Evolutionary conservation across 2,329 filamentous ascomycete genomes (phyloP).

Genomic region (Aureobasidium uvarum): DNA sequence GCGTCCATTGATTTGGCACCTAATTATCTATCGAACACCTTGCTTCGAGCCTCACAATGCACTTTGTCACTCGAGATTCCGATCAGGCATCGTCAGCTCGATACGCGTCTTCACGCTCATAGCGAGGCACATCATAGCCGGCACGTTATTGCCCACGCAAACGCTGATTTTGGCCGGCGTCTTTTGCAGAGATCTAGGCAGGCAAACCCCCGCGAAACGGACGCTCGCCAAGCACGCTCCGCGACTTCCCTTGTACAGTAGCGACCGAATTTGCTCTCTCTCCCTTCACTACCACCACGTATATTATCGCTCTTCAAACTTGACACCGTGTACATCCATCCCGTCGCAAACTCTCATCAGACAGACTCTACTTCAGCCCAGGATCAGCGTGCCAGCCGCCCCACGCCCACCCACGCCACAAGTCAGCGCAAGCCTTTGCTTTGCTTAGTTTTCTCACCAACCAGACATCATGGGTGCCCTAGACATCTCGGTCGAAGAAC

Average conservation of each 20-base stretch:
- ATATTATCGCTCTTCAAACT: background rate
- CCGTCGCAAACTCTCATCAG: background rate
- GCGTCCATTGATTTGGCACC: background rate
- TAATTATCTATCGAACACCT: background rate
- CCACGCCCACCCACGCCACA: background rate
- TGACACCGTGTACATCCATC: background rate
- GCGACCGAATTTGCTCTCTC: background rate
- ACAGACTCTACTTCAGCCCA: background rate
- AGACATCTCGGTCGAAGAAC: conserved; percentile 65
- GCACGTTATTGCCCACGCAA: background rate
- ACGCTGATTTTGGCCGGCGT: background rate
- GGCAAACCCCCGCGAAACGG: background rate
- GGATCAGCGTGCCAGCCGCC: background rate
- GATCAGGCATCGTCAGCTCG: background rate
- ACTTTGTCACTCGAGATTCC: background rate
- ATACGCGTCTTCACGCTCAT: background rate
- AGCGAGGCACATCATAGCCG: background rate
- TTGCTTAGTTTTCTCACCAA: conserved; percentile 7
- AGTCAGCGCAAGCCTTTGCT: conserved; percentile 18
- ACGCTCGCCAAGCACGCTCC: background rate
- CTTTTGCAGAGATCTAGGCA: background rate
- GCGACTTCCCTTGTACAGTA: background rate
- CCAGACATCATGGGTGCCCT: conserved; percentile 29
- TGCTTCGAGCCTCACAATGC: background rate
- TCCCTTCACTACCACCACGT: background rate